Evolutionary conservation across 305 asterid species (phyloP).

Genomic region (Galium porrigens): DNA sequence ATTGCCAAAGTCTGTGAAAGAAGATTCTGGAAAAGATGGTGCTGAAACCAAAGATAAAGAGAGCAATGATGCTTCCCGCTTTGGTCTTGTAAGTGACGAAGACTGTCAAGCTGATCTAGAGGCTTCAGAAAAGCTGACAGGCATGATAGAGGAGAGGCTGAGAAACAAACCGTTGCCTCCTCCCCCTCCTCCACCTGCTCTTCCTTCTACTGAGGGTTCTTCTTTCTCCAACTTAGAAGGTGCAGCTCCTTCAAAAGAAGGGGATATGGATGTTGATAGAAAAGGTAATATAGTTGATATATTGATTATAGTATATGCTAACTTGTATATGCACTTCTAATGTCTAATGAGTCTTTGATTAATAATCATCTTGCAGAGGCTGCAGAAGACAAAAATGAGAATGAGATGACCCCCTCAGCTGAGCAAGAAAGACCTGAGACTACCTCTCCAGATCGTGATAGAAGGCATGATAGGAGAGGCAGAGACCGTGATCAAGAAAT

Average conservation of each 20-base stretch:
- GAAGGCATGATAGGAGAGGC: slow-evolving; percentile 54
- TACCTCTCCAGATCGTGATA: slow-evolving; percentile 67
- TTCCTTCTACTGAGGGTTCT: slow-evolving; percentile 33
- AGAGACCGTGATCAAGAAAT: slow-evolving; percentile 66
- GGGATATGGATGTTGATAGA: slow-evolving; percentile 43
- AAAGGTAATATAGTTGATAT: slow-evolving; percentile 22
- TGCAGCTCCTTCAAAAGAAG: slow-evolving; percentile 47
- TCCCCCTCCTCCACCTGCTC: slow-evolving; percentile 44
- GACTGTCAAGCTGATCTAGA: slow-evolving; percentile 59
- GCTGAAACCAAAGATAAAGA: slow-evolving; percentile 32
- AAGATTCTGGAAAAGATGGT: slow-evolving; percentile 37
- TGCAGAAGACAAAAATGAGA: slow-evolving; percentile 51
- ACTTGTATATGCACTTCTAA: background rate
- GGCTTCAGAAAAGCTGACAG: slow-evolving; percentile 52
- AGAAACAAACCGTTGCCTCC: slow-evolving; percentile 75
- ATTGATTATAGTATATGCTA: background rate
- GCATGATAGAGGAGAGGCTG: slow-evolving; percentile 77
- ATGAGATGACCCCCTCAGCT: slow-evolving; percentile 46
- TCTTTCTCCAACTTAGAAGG: slow-evolving; percentile 44
- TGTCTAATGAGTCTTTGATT: slow-evolving; percentile 8
- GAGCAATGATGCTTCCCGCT: slow-evolving; percentile 37
- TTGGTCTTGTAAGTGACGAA: slow-evolving; percentile 68
- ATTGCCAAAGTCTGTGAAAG: slow-evolving; percentile 30
- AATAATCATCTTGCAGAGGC: slow-evolving; percentile 28
- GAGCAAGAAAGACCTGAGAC: slow-evolving; percentile 57